Evolutionary conservation across 2,329 filamentous ascomycete species (phyloP).

Genomic region (Claviceps arundinis): DNA sequence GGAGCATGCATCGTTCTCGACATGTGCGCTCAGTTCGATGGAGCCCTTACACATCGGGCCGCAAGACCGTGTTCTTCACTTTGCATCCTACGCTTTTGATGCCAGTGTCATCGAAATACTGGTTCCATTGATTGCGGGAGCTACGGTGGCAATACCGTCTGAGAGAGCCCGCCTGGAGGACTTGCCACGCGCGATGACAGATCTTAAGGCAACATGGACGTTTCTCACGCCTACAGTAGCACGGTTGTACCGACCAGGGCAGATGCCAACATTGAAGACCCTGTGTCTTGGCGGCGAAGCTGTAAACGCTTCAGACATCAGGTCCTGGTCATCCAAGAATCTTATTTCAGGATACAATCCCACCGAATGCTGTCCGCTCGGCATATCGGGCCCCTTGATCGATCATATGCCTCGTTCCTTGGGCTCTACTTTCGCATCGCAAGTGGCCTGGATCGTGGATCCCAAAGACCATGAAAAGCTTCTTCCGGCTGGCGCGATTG

Average conservation of each 20-base stretch:
- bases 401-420: background rate
- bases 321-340: constrained; percentile 8
- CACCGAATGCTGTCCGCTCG: constrained; percentile 8
- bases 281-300: constrained; percentile 13
- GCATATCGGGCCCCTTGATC: constrained; percentile 12
- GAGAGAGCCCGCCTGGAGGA: constrained; percentile 7
- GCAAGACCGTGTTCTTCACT: constrained; percentile 2
- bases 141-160: constrained; percentile 9
- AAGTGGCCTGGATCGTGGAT: background rate
- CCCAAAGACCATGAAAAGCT: background rate
- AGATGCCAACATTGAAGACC: constrained; percentile 6
- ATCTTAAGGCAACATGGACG: constrained; percentile 2
- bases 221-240: constrained; percentile 6
- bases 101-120: constrained; percentile 7
- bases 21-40: constrained; percentile 1
- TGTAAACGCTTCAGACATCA: constrained; percentile 17
- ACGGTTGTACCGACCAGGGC: background rate
- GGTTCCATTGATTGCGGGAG: constrained; percentile 5
- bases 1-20: constrained; percentile 3
- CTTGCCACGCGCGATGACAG: constrained; percentile 6
- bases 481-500: background rate
- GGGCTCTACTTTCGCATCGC: constrained; percentile 1
- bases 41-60: background rate
- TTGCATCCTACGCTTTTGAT: constrained; percentile 11
- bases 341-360: constrained; percentile 29